Base-by-base conservation (phyloP, 306 rosid genomes). In the Arachis hypogaea region DNA sequence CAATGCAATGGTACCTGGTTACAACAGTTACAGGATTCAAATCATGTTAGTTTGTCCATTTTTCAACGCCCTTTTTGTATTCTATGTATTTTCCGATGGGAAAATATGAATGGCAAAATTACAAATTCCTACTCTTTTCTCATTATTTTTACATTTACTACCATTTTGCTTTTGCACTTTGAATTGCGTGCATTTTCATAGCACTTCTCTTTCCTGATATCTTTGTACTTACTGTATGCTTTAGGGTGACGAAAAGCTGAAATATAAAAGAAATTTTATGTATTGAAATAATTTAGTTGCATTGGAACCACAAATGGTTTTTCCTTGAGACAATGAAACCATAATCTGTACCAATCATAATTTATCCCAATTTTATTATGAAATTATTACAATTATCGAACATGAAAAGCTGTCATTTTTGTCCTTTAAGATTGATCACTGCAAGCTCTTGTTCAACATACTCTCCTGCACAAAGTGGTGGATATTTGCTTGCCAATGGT, bases 401-500 rank as follows among this genome's bases (percentile, higher is more conserved):
- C 63, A 69, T 68, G 55, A 68, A 81, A 81, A 59, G 51, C 29
- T 80, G 66, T 77, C 83, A 83, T 29, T 78, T 81, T 63, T 73
- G 68, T 61, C 93, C 96, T 83, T 94, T 94, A 62, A 94, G 92
- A 85, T 94, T 94, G 81, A 94, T 92, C 28, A 88, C 90, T 42
- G 96, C 74, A 76, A 94, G 97, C 85, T 94, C 99, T 84, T 88
- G 93, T 82, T 94, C 99, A 46, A 92, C 98, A 79, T 82, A 93
- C 58, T 88, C 97, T 79, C 98, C 97, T 7, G 97, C 94, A 50
- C 80, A 66, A 5, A 85, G 63, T 7, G 94, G 72, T 0, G 90
- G 97, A 78, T 91, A 93, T 66, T 86, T 80, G 82, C 81, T 76
- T 49, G 88, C 88, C 12, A 73, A 70, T 11, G 88, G 82, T 5